These are phyloP conservation scores for Hypoxylon sp. DNA, from an alignment of 2,329 filamentous ascomycete genomes.

Conservation along the genomic window DNA sequence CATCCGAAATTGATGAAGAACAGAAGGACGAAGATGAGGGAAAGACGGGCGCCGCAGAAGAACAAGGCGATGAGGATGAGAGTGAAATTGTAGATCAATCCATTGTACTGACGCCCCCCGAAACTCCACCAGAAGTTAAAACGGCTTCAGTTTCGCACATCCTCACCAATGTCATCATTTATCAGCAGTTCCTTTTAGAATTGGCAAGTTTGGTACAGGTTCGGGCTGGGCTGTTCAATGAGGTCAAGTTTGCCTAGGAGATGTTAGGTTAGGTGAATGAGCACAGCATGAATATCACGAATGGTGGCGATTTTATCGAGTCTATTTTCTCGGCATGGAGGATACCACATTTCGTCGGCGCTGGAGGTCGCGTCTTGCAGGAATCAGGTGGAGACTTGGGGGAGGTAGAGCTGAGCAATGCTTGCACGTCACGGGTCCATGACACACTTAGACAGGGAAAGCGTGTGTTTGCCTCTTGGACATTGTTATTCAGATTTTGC, in stretches of 20 bases:
- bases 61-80: slow-evolving; percentile 37
- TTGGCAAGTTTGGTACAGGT: slow-evolving; percentile 82
- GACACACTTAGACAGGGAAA: slow-evolving; percentile 19
- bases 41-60: slow-evolving; percentile 45
- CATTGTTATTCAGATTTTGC: slow-evolving; percentile 11
- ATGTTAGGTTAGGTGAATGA: slow-evolving; percentile 2
- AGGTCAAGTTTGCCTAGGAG: slow-evolving; percentile 73
- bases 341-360: slow-evolving; percentile 31
- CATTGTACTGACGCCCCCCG: slow-evolving; percentile 47
- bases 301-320: slow-evolving; percentile 6
- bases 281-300: slow-evolving; percentile 13
- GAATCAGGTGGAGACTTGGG: slow-evolving; percentile 8
- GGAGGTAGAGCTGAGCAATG: slow-evolving; percentile 14
- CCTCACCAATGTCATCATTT: slow-evolving; percentile 82
- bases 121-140: slow-evolving; percentile 51
- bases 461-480: neutral
- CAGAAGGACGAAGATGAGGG: slow-evolving; percentile 49
- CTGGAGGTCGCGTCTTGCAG: slow-evolving; percentile 15
- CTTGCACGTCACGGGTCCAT: slow-evolving; percentile 28
- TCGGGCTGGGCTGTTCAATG: slow-evolving; percentile 81
- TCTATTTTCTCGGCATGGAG: slow-evolving; percentile 14
- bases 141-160: slow-evolving; percentile 81
- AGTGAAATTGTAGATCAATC: slow-evolving; percentile 49
- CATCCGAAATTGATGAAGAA: slow-evolving; percentile 47
- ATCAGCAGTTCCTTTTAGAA: slow-evolving; percentile 86